phyloP scores from a whole-genome alignment of 2,329 filamentous ascomycete species.

The Hypoxylon sp. region DNA sequence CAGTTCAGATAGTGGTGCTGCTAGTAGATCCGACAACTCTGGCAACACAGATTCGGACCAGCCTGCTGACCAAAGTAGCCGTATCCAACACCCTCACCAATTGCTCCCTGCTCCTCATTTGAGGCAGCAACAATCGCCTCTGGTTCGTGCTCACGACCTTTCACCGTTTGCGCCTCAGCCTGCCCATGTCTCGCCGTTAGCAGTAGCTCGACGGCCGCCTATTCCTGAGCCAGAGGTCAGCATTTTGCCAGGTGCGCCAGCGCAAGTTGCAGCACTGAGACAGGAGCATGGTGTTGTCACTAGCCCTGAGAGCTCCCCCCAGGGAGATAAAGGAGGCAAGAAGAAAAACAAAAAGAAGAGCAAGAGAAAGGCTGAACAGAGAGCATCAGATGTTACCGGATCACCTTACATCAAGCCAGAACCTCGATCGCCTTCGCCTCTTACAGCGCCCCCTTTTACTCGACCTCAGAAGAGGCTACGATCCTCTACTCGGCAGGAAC shows the following conservation, averaged over 20 bases:
- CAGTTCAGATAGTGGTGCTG: constrained; percentile 60
- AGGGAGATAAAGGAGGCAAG: constrained; percentile 63
- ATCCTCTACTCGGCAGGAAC: constrained; percentile 61
- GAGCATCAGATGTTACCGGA: constrained; percentile 62
- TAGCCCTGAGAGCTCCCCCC: constrained; percentile 74
- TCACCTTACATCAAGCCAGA: constrained; percentile 75
- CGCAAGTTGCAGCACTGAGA: constrained; percentile 72
- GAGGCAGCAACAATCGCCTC: constrained; percentile 67
- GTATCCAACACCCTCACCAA: constrained; percentile 55
- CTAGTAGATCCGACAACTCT: constrained; percentile 61
- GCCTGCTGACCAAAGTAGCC: constrained; percentile 54
- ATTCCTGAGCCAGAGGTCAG: constrained; percentile 53
- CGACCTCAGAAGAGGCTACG: constrained; percentile 72
- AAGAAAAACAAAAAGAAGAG: constrained; percentile 71
- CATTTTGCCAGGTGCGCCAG: constrained; percentile 61
- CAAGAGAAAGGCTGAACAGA: constrained; percentile 66
- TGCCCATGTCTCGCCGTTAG: constrained; percentile 75
- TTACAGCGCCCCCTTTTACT: constrained; percentile 66
- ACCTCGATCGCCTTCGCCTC: constrained; percentile 74
- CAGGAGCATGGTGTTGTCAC: constrained; percentile 64
- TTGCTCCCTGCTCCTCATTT: constrained; percentile 58
- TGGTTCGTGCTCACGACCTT: constrained; percentile 81
- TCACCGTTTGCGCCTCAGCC: constrained; percentile 83
- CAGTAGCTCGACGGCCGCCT: constrained; percentile 60
- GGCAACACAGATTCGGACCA: constrained; percentile 57